phyloP scores from a whole-genome alignment of 106 monocot species.

The Hemerocallis citrina region DNA sequence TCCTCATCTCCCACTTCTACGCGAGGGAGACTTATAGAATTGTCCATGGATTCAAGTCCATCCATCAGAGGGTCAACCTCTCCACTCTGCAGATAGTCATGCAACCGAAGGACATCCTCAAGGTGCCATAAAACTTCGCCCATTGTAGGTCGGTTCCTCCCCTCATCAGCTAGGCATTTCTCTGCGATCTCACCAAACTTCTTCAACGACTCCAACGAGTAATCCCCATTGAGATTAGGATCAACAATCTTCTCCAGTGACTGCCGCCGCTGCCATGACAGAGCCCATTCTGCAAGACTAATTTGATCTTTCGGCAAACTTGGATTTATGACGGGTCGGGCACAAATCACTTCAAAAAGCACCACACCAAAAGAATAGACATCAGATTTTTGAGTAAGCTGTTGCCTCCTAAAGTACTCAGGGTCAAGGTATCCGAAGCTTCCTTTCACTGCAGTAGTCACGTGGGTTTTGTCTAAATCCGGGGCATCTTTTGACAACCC shows the following conservation, averaged over 20 bases:
- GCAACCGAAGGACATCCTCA: conserved; percentile 44
- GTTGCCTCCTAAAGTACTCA: conserved; percentile 69
- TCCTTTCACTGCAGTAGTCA: conserved; percentile 82
- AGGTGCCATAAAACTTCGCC: conserved; percentile 78
- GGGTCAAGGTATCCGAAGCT: conserved; percentile 87
- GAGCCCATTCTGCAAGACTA: conserved; percentile 71
- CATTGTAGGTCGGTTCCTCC: conserved; percentile 58
- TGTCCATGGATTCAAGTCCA: conserved; percentile 6
- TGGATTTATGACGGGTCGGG: conserved; percentile 68
- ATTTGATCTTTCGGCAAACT: conserved; percentile 63
- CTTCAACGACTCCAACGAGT: conserved; percentile 33
- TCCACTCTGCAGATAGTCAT: conserved; percentile 8
- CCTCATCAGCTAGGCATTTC: conserved; percentile 74
- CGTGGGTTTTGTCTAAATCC: conserved; percentile 58
- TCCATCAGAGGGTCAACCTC: conserved; percentile 4
- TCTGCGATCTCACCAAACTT: conserved; percentile 64
- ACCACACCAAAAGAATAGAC: conserved; percentile 94
- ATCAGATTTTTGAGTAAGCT: conserved; percentile 73
- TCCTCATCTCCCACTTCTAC: conserved; percentile 31
- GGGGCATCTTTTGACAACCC: conserved; percentile 74
- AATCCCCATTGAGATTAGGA: conserved; percentile 28
- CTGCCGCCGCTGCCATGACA: conserved; percentile 31
- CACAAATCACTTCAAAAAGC: conserved; percentile 67
- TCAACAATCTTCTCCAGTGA: conserved; percentile 38
- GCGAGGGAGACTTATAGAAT: conserved; percentile 14